Evolutionary conservation across 2,329 filamentous ascomycete genomes (phyloP), one percentile per base, ranked within the genome.

Genomic region (Rosellinia necatrix): DNA sequence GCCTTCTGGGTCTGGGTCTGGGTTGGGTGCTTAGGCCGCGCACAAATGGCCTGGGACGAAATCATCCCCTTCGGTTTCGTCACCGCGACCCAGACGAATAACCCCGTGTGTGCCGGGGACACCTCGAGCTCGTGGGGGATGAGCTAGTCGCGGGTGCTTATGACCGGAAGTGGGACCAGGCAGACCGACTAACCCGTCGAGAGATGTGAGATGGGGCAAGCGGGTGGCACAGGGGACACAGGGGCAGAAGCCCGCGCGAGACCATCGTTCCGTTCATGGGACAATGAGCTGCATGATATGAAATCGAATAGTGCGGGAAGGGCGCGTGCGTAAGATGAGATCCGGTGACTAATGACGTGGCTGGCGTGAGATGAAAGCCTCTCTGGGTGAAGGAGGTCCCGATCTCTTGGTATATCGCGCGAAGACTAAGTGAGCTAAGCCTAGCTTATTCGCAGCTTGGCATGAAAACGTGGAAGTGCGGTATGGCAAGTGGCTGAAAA

Each of bases 111-210:
- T 49, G 30, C 37, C 43, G 37, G 32, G 21, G 43, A 32, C 35
- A 41, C 42, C 24, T 12, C 6, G 24, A 27, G 24, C 27, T 53
- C 52, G 56, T 52, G 56, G 56, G 56, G 56, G 48, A 52, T 41
- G 24, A 15, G 43, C 48, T 29, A 53, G 52, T 56, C 25, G 52
- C 48, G 41, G 38, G 51, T 38, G 42, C 48, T 59, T 49, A 43
- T 59, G 56, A 56, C 52, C 37, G 43, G 43, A 56, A 53, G 56
- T 56, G 56, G 53, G 49, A 49, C 56, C 56, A 15, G 17, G 15
- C 8, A 59, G 48, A 49, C 22, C 12, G 24, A 41, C 48, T 59
- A 46, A 21, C 21, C 19, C 22, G 47, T 44, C 30, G 24, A 19
- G 42, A 27, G 10, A 53, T 29, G 41, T 30, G n/a, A 17, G 41